Evolutionary conservation across 2,329 filamentous ascomycete genomes (phyloP).

Genomic region (Trichoderma gracile): DNA sequence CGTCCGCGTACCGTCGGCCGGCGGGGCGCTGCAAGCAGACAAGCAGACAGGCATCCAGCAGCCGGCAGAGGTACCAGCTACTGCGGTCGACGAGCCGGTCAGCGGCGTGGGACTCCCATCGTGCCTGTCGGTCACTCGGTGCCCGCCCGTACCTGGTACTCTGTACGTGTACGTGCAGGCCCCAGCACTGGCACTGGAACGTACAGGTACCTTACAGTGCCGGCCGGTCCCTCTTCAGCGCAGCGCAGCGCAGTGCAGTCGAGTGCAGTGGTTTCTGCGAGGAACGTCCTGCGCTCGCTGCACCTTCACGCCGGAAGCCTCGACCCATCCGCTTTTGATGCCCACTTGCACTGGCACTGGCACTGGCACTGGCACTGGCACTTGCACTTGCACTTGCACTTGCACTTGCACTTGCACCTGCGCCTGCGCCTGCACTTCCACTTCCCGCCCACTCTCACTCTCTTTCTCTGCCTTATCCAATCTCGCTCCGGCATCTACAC

Average conservation of each 20-base stretch:
- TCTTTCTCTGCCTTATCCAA: not conserved
- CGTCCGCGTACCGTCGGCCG: too few relatives aligned
- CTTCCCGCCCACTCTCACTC: slow-evolving; percentile 26
- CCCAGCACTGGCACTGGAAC: too few relatives aligned
- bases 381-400: slow-evolving; percentile 6
- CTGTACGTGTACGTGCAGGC: too few relatives aligned
- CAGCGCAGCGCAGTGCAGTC: not conserved
- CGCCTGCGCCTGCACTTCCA: too few relatives aligned
- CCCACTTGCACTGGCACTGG: slow-evolving; percentile 24
- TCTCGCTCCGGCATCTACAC: slow-evolving; percentile 33
- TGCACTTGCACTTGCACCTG: too few relatives aligned
- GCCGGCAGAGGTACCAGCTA: not conserved
- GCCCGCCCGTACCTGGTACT: too few relatives aligned
- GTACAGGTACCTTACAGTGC: not conserved
- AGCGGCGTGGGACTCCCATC: not conserved
- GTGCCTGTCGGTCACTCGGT: too few relatives aligned
- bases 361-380: not conserved
- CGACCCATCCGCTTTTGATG: slow-evolving; percentile 30
- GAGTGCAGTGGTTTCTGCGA: slow-evolving; percentile 17
- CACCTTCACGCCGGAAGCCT: slow-evolving; percentile 33
- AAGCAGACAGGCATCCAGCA: not conserved
- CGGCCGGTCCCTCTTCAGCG: slow-evolving; percentile 5
- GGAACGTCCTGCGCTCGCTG: slow-evolving; percentile 30
- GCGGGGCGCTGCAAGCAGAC: too few relatives aligned
- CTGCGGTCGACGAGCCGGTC: not conserved